Base-by-base conservation (phyloP, 371 early-diverging fungal species). In the Apophysomyces elegans region DNA sequence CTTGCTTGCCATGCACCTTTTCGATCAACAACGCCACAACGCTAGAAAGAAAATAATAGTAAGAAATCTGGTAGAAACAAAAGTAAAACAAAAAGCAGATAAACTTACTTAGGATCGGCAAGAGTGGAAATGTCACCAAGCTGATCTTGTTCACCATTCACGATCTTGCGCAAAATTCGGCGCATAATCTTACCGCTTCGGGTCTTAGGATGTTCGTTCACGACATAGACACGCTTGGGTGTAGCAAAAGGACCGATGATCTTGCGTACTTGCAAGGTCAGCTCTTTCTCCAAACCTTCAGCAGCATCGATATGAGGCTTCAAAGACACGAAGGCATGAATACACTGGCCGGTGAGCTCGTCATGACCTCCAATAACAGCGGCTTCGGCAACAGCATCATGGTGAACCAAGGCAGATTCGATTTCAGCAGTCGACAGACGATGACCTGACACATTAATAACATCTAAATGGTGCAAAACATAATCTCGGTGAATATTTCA, bases 361-460 rank as follows among this genome's bases (percentile, higher is more conserved):
- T 99, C 98, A 54, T 85, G 79, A 11, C 92, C 88, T 46, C 96
- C 97, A 63, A 99, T 90, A 4, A 95, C 99, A 16, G 99, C 99
- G 0, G 96, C 89, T 79, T 99, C 99, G 4, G 96, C 93, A 57
- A 96, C 94, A 0, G 87, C 70, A 6, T 79, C 81, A 70, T 96
- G 89, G 36, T 78, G 72, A 58, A 93, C 88, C 59, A 95, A 77
- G 5, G 94, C 96, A 58, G 93, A 92, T 74, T 96, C 97, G 54
- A 99, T 93, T 85, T 99, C 99, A 41, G 98, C 90, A 0, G 99
- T 98, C 46, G 91, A 91, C 63, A 99, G 74, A 65, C 99, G 91
- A 82, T 99, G 99, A 5, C 99, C 99, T 12, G 96, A 90, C 8
- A 99, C 97, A 81, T 99, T 99, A 77, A 98, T 95, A 37, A 99